Conservation (phyloP, 352 stramenopile genomes). For the Aphanomyces astaci region DNA sequence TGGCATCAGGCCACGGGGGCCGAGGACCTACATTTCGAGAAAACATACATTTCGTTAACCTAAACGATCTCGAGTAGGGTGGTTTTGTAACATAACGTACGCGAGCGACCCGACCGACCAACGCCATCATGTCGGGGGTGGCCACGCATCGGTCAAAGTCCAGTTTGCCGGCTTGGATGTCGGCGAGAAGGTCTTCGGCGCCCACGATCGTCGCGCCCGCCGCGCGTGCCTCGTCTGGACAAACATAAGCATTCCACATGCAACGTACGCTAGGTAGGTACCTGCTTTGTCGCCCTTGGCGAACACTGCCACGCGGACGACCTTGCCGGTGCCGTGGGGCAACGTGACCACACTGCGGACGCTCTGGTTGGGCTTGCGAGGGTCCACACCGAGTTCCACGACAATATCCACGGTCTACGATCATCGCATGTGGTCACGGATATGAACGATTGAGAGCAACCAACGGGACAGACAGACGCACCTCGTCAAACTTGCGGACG, state of each 20-base stretch:
- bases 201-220: constrained; percentile 86
- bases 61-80: no score
- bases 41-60: no score
- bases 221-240: constrained; percentile 74
- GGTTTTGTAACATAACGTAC: constrained; percentile 28
- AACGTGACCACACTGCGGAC: constrained; percentile 79
- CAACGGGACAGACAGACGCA: no score
- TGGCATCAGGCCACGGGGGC: constrained; percentile 95
- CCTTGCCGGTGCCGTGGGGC: constrained; percentile 82
- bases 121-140: constrained; percentile 88
- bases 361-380: constrained; percentile 83
- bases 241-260: not conserved
- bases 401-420: constrained; percentile 74
- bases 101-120: constrained; percentile 88
- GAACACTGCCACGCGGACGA: constrained; percentile 86
- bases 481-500: constrained; percentile 79
- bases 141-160: constrained; percentile 90
- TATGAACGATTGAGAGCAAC: no score
- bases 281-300: constrained; percentile 75
- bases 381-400: constrained; percentile 77
- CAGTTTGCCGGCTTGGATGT: constrained; percentile 82
- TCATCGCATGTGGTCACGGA: no score
- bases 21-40: constrained; percentile 87
- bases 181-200: constrained; percentile 84
- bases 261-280: constrained; percentile 13